phyloP scores from a whole-genome alignment of 768 basidiomycete species.

The Neoboletus brunneissimus region DNA sequence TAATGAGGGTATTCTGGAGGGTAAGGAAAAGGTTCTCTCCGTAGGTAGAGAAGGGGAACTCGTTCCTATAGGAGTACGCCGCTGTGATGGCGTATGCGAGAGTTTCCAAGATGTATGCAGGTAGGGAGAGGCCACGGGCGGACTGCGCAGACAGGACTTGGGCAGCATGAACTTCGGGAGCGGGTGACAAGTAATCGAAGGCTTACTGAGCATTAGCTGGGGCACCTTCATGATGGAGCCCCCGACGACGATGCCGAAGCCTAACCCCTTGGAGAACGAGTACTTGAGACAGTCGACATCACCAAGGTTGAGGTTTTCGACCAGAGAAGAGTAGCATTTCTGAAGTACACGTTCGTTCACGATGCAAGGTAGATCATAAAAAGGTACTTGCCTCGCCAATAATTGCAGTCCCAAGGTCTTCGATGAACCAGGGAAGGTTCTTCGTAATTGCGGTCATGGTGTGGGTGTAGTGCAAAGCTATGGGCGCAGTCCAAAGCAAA shows the following conservation, averaged over 20 bases:
- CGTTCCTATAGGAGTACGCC: slow-evolving; percentile 79
- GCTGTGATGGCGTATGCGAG: slow-evolving; percentile 86
- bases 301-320: slow-evolving; percentile 76
- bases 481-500: neutral
- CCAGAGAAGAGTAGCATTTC: slow-evolving; percentile 89
- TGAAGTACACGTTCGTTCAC: slow-evolving; percentile 29
- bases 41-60: slow-evolving; percentile 95
- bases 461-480: slow-evolving; percentile 12
- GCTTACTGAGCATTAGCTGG: slow-evolving; percentile 80
- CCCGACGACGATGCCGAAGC: slow-evolving; percentile 88
- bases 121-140: slow-evolving; percentile 82
- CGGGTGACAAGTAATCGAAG: neutral
- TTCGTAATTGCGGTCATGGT: slow-evolving; percentile 75
- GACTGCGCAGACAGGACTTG: slow-evolving; percentile 70
- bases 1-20: slow-evolving; percentile 84
- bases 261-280: slow-evolving; percentile 87
- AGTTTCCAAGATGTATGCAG: slow-evolving; percentile 89
- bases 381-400: slow-evolving; percentile 64
- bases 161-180: neutral
- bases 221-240: slow-evolving; percentile 97
- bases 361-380: neutral
- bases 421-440: slow-evolving; percentile 83
- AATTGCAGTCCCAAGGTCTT: slow-evolving; percentile 75
- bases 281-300: slow-evolving; percentile 88
- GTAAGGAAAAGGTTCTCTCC: slow-evolving; percentile 96